These are phyloP conservation scores for Quillaja saponaria DNA, from an alignment of 306 rosid species.

Conservation along the genomic window DNA sequence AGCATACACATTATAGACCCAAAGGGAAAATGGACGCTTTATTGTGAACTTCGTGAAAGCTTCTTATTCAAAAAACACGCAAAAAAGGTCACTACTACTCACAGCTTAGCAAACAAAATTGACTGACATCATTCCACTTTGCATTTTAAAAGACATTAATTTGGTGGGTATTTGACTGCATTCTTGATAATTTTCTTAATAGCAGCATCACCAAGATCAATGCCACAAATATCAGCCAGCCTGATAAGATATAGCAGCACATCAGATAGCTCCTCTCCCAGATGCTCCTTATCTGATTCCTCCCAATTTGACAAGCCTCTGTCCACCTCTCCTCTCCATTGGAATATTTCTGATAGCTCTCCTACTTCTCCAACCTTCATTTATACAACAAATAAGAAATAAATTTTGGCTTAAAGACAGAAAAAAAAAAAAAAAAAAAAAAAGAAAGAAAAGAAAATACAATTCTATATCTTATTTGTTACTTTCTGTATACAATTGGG, in stretches of 20 bases:
- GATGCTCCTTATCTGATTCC: constrained; percentile 52
- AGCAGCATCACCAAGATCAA: constrained; percentile 52
- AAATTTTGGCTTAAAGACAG: not conserved
- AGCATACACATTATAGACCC: not conserved
- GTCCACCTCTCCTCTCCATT: constrained; percentile 63
- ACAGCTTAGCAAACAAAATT: not conserved
- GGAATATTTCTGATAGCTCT: constrained; percentile 57
- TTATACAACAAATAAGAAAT: too few species aligned
- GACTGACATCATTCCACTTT: not conserved
- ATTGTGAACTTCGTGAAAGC: not conserved
- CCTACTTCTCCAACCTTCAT: constrained; percentile 57
- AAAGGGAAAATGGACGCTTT: not conserved
- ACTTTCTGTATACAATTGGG: too few species aligned
- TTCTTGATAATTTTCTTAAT: constrained; percentile 47
- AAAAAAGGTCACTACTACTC: not conserved
- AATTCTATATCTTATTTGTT: too few species aligned
- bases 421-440: not conserved
- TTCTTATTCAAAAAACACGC: too few species aligned
- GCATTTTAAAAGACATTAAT: not conserved
- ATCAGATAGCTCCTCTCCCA: constrained; percentile 60
- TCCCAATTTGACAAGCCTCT: constrained; percentile 56
- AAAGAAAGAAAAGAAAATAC: not conserved
- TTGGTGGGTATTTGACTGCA: constrained; percentile 51
- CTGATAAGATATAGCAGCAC: constrained; percentile 51
- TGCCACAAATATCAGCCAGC: constrained; percentile 51